Evolutionary conservation across 2,329 filamentous ascomycete species (phyloP).

Genomic region (Botryosphaeria dothidea): DNA sequence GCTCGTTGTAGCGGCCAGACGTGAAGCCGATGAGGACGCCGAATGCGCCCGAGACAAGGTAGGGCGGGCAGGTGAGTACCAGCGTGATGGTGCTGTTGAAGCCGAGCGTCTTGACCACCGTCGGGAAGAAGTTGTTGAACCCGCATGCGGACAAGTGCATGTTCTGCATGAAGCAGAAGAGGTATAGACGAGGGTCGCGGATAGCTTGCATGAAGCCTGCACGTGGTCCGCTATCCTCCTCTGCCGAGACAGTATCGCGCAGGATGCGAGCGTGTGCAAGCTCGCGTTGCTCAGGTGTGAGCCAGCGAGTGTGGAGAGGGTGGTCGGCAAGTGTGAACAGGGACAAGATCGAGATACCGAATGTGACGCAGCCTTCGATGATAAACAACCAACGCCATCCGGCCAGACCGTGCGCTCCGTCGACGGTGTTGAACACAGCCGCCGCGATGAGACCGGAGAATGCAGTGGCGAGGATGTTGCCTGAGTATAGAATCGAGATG

Average conservation of each 20-base stretch:
- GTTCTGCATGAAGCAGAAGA: constrained; percentile 12
- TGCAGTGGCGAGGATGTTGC: constrained; percentile 40
- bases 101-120: constrained; percentile 38
- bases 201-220: neutral
- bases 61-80: constrained; percentile 26
- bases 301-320: constrained; percentile 45
- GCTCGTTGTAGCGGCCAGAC: constrained; percentile 33
- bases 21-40: constrained; percentile 26
- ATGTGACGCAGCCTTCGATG: constrained; percentile 3
- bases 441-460: constrained; percentile 46
- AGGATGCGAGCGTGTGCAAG: constrained; percentile 40
- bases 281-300: constrained; percentile 45
- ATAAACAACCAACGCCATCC: constrained; percentile 12
- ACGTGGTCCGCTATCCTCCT: constrained; percentile 21
- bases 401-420: constrained; percentile 21
- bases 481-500: constrained; percentile 41
- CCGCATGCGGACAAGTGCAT: constrained; percentile 19
- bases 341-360: constrained; percentile 27
- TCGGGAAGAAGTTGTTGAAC: constrained; percentile 36
- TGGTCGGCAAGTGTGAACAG: constrained; percentile 34
- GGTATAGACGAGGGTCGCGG: neutral
- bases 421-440: constrained; percentile 32
- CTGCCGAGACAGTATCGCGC: constrained; percentile 53
- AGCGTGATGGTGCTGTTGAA: constrained; percentile 38
- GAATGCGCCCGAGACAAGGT: constrained; percentile 26